These are phyloP conservation scores for Taiwanofungus camphoratus DNA, from an alignment of 1,284 basidiomycete species.

Conservation along the genomic window DNA sequence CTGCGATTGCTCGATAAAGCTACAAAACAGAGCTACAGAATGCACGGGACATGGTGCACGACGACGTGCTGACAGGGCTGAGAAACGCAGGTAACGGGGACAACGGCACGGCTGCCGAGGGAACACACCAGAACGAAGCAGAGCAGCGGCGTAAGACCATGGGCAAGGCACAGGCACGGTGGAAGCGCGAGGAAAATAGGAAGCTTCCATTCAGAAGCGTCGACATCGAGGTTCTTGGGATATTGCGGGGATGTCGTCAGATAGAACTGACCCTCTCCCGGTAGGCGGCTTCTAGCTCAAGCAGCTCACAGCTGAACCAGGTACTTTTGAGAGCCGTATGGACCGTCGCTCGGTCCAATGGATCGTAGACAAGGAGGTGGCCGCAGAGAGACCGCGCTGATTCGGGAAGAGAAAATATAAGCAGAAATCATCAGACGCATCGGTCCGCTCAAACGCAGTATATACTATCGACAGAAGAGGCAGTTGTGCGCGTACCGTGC, in stretches of 20 bases:
- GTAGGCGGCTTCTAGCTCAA: slow-evolving; percentile 56
- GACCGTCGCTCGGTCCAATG: slow-evolving; percentile 53
- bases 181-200: background rate
- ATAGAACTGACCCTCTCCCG: slow-evolving; percentile 40
- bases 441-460: background rate
- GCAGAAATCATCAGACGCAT: background rate
- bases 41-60: background rate
- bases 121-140: background rate
- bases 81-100: no score
- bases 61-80: background rate
- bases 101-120: background rate
- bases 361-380: slow-evolving; percentile 52
- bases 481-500: slow-evolving; percentile 44
- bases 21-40: slow-evolving; percentile 1
- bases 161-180: background rate
- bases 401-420: background rate
- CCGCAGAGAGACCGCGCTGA: slow-evolving; percentile 53
- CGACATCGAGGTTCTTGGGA: background rate
- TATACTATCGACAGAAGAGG: background rate
- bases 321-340: slow-evolving; percentile 47
- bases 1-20: no score
- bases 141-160: no score
- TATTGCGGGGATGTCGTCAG: slow-evolving; percentile 9
- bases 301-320: slow-evolving; percentile 61
- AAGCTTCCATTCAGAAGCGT: background rate